Evolutionary conservation across 345 rosid species (phyloP).

Genomic region (Populus tremula): DNA sequence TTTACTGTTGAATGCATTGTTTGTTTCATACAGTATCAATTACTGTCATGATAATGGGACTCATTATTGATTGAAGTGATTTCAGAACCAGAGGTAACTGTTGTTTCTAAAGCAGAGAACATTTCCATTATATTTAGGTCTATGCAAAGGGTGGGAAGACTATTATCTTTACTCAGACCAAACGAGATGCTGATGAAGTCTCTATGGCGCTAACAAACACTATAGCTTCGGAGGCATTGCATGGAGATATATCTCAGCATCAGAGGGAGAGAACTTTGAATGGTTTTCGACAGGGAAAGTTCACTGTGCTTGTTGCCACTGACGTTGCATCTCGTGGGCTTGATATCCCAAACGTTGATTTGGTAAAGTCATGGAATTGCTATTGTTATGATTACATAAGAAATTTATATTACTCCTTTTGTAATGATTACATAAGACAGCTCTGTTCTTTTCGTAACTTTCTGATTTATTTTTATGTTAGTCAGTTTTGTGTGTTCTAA

Average conservation of each 20-base stretch:
- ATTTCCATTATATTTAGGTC: constrained; percentile 45
- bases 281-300: constrained; percentile 91
- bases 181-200: constrained; percentile 96
- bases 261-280: constrained; percentile 98
- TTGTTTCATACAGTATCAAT: neutral
- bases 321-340: constrained; percentile 99
- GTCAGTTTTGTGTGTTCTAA: neutral
- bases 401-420: too few species aligned
- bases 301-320: constrained; percentile 95
- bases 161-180: constrained; percentile 93
- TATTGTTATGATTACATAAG: neutral
- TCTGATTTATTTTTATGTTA: neutral
- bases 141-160: constrained; percentile 97
- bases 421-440: neutral
- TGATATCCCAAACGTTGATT: constrained; percentile 94
- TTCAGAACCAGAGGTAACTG: neutral
- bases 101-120: neutral
- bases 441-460: neutral
- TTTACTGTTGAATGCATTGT: neutral
- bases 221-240: constrained; percentile 93
- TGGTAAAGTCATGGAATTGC: constrained; percentile 47
- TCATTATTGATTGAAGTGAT: neutral
- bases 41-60: neutral
- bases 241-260: constrained; percentile 97
- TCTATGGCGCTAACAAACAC: constrained; percentile 71